Conservation (phyloP, 2,329 filamentous ascomycete species). For the Fusarium torulosum region DNA sequence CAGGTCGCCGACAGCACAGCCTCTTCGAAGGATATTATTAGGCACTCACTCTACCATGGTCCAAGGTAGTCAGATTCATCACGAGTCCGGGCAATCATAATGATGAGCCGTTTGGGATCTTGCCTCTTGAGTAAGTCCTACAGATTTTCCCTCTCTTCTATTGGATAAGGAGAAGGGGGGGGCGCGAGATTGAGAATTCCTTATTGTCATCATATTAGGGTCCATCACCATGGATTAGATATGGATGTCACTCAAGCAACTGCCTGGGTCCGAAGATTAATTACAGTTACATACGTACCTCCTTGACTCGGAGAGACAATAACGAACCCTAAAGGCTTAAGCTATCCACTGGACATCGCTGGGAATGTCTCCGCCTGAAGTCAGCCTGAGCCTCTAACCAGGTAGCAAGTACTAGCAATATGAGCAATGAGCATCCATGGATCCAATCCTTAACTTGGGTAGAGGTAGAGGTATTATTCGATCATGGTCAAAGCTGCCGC, state of each 20-base stretch:
- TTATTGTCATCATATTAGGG: conserved; percentile 24
- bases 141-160: background rate
- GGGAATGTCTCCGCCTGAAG: conserved; percentile 39
- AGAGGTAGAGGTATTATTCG: background rate
- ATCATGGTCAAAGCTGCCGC: conserved; percentile 34
- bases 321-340: conserved; percentile 2
- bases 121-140: conserved; percentile 12
- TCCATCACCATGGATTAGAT: conserved; percentile 29
- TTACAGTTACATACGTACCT: conserved; percentile 3
- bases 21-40: conserved; percentile 30
- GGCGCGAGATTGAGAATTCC: conserved; percentile 21
- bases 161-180: conserved; percentile 2
- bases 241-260: conserved; percentile 38
- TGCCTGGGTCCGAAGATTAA: conserved; percentile 17
- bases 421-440: too few species aligned
- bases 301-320: background rate
- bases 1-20: conserved; percentile 40
- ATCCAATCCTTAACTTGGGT: too few species aligned
- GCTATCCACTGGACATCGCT: conserved; percentile 13
- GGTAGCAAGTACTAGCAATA: background rate
- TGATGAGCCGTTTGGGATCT: conserved; percentile 11
- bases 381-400: conserved; percentile 38
- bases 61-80: background rate
- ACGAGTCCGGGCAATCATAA: conserved; percentile 12
- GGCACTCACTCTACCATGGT: background rate